phyloP scores from a whole-genome alignment of 1,139 yeast genomes.

The Suhomyces yuchorum region DNA sequence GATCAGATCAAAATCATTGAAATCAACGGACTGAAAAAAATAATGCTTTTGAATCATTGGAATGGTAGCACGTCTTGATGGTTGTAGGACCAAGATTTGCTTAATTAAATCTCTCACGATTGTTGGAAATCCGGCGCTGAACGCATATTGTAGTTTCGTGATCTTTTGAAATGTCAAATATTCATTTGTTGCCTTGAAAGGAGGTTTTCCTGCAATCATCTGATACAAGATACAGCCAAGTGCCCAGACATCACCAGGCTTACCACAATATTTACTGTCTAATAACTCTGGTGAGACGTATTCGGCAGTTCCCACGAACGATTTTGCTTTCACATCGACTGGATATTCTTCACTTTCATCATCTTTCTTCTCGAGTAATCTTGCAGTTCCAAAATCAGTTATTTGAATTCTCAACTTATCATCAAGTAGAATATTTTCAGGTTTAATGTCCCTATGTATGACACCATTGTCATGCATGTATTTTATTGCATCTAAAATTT shows the following conservation, averaged over 20 bases:
- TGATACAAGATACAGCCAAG: conserved; percentile 78
- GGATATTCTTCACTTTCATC: conserved; percentile 45
- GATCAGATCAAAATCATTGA: conserved; percentile 61
- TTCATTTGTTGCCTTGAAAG: conserved; percentile 78
- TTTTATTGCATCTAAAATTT: conserved; percentile 62
- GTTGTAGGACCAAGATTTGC: conserved; percentile 48
- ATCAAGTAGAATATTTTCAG: conserved; percentile 71
- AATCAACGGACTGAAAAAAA: conserved; percentile 69
- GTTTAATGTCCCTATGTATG: conserved; percentile 79
- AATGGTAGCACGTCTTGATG: conserved; percentile 44
- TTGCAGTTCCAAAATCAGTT: conserved; percentile 83
- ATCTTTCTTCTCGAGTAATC: conserved; percentile 52
- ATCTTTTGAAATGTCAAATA: conserved; percentile 71
- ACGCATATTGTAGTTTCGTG: conserved; percentile 66
- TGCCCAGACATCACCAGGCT: conserved; percentile 82
- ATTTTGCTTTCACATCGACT: conserved; percentile 56
- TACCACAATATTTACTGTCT: conserved; percentile 69
- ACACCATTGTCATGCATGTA: conserved; percentile 77
- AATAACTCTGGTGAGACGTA: conserved; percentile 76
- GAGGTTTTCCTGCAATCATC: conserved; percentile 75
- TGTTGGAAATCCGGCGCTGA: conserved; percentile 54
- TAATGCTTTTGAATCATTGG: conserved; percentile 53
- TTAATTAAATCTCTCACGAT: conserved; percentile 51
- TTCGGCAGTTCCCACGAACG: conserved; percentile 87
- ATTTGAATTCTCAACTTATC: conserved; percentile 67